Base-by-base conservation (phyloP, 306 rosid species). In the Begonia loranthoides region DNA sequence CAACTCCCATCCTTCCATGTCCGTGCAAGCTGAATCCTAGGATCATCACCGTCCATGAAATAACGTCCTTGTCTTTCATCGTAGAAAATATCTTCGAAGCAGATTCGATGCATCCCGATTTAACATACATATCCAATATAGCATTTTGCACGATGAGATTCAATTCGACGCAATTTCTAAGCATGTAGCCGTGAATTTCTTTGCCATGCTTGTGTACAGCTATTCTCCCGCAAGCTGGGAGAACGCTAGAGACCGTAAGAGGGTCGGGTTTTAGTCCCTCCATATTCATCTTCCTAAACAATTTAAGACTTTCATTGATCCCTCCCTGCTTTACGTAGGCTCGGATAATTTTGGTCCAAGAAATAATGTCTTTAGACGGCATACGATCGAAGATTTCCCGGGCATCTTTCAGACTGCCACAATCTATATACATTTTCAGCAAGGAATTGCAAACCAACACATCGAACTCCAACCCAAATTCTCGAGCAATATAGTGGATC, bases 191-290 rank as follows among this genome's bases (percentile, higher is more conserved):
- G 51, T 84, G 94, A 59, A 78, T 62, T 48, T 84, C 87, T 60
- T 64, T 76, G 33, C 90, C 94, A 15, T 66, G 90, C 68, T 73
- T 76, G 48, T 51, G 60, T 0, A 79, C 77, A 50, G 82, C 52
- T 10, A 78, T 67, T 68, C 90, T 80, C 52, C 79, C 84, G 46
- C 94, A 81, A 3, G 82, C 87, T 17, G 94, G 90, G 41, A 81
- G 90, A 45, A 84, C 41, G 57, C 79, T 80, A 19, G 87, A 53
- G 28, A 73, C 19, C 5, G 84, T 55, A 45, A 59, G 62, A 1
- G 66, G 45, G 58, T 78, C 86, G 1, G 84, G 78, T 57, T 59
- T 78, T 62, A 66, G 6, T 9, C 78, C 84, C n/a, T 68, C 66
- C 59, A 21, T 55, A 60, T 59, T 49, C 94, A 81, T 84, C 69